Evolutionary conservation across 2,329 filamentous ascomycete species (phyloP), one percentile per base, ranked within the genome.

Genomic region (Aspergillus pseudotamarii): DNA sequence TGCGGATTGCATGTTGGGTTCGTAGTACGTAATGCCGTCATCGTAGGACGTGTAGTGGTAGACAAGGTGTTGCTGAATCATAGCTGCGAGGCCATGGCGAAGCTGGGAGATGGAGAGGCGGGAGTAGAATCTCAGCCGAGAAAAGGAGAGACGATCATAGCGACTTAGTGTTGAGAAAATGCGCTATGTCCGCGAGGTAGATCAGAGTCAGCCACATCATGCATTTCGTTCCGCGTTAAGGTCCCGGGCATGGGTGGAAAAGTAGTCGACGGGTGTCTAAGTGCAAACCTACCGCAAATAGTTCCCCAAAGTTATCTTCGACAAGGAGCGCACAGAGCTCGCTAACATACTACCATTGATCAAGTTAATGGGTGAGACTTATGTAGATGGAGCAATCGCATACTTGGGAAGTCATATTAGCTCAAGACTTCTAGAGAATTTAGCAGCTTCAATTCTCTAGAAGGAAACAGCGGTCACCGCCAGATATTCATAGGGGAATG

Each of bases 281-380:
- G 30, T 28, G 34, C 30, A 64, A 53, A 82, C 90, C 73, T 91
- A 97, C 94, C 76, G 93, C 92, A 66, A 93, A 93, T 63, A 98
- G 88, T 81, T 96, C 92, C 75, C 95, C 95, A 78, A 95, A 94
- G 64, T 92, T 85, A 76, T 97, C 93, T 75, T 93, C 89, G 67
- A 98, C 90, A 67, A 97, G 86, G 76, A 96, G 88, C 82, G 90
- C 87, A 83, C 93, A 97, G 75, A 98, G 91, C 86, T 97, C 92
- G 74, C 91, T 88, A 70, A 91, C 85, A 77, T 91, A 87, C 82
- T 93, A 36, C 60, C 53, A 68, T 69, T 53, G 66, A 64, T 66
- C 61, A 66, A 60, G 69, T 69, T 67, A 72, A 69, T 65, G 72
- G 59, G 58, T 64, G 66, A 65, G 69, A 65, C 58, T 67, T 58